phyloP scores from a whole-genome alignment of 345 rosid species.

The Tarenaya hassleriana region DNA sequence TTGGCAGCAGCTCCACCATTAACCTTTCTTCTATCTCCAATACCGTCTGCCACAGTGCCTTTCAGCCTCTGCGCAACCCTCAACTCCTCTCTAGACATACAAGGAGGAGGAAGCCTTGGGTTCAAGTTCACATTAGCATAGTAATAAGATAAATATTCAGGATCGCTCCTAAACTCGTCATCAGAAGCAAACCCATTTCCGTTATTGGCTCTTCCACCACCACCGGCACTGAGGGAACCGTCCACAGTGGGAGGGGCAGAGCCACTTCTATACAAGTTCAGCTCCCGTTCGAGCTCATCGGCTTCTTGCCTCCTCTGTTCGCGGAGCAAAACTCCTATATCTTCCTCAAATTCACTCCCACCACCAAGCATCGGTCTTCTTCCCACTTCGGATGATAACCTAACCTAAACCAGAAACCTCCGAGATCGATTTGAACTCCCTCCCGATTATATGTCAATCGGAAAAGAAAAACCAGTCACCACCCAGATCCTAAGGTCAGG shows the following conservation, averaged over 20 bases:
- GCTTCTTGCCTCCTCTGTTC: conserved; percentile 47
- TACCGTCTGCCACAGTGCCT: conserved; percentile 55
- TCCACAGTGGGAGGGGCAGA: conserved; percentile 77
- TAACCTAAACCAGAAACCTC: conserved; percentile 2
- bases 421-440: too few species aligned
- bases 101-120: conserved; percentile 85
- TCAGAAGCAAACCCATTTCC: conserved; percentile 42
- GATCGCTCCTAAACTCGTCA: conserved; percentile 77
- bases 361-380: conserved; percentile 59
- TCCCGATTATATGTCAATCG: too few species aligned
- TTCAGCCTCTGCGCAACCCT: conserved; percentile 68
- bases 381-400: conserved; percentile 47
- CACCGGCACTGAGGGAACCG: conserved; percentile 55
- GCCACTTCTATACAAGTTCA: conserved; percentile 60
- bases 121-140: conserved; percentile 69
- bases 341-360: conserved; percentile 68
- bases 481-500: too few species aligned
- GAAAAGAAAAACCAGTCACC: too few species aligned
- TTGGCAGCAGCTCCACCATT: conserved; percentile 15
- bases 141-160: conserved; percentile 56
- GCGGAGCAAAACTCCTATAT: conserved; percentile 47
- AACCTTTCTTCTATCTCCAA: conserved; percentile 63
- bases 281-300: conserved; percentile 57
- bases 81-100: conserved; percentile 79
- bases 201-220: conserved; percentile 26